Evolutionary conservation across 2,329 filamentous ascomycete species (phyloP), one percentile per base, ranked within the genome.

Genomic region (Myriosclerotinia scirpicola): DNA sequence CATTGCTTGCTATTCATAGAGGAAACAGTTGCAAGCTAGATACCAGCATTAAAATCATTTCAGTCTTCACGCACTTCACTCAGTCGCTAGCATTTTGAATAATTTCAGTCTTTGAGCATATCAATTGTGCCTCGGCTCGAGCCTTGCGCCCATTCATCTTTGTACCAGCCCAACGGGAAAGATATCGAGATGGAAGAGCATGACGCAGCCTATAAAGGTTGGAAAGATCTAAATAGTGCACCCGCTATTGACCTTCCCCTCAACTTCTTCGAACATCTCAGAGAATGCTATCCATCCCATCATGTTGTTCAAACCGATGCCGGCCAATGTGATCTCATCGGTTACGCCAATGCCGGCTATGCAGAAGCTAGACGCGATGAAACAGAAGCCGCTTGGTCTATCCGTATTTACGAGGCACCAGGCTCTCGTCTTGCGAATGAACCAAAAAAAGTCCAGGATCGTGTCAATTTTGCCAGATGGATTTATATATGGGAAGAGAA

Each of bases 311-410:
- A 60, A 52, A 69, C 62, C 9, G 42, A 30, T 2, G 20, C 58
- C 1, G 12, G 11, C 5, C 44, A 60, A 30, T 70, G 67, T 26
- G 70, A 74, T 48, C 67, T 73, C n/a, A 44, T 68, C 6, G 71
- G 69, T 11, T 73, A 67, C 54, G 71, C 72, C 15, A 46, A 63
- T 2, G 71, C 71, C 7, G 71, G 69, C 2, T 64, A 67, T 48
- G 71, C 70, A 15, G 60, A 44, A 4, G 54, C 67, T 2, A 50
- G 34, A 2, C n/a, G 63, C 1, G 65, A 68, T 3, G 48, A 53
- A 11, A 50, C 66, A 17, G 68, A 68, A 36, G 52, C 38, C 5
- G 62, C 53, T 42, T 69, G 69, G 60, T 59, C 63, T 1, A 52
- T 67, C 3, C 63, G 65, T 5, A 59, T 8, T 5, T 70, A 68